Percentiles rank a stretch among this genome's conserved stretches.
Conservation (phyloP, 2,329 filamentous ascomycete genomes). For the Coniochaeta prunicola region DNA sequence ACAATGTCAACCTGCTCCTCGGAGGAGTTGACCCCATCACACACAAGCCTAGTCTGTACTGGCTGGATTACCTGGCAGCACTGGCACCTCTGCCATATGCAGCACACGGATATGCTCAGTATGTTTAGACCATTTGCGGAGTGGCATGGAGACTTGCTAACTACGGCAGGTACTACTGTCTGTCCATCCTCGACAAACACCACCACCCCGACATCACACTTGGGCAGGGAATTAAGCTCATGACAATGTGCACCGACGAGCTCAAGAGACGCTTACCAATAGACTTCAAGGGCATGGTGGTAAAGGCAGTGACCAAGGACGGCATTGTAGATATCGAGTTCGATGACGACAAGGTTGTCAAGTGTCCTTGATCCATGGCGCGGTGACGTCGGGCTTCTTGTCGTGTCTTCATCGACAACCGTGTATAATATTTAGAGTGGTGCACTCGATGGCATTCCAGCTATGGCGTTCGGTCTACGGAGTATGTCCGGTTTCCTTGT, state of each 20-base stretch:
- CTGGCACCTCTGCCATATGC: slow-evolving; percentile 87
- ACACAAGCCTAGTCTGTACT: slow-evolving; percentile 86
- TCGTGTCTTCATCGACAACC: not conserved
- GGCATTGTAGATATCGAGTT: slow-evolving; percentile 81
- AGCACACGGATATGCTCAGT: slow-evolving; percentile 96
- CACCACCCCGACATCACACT: slow-evolving; percentile 91
- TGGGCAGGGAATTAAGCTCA: slow-evolving; percentile 83
- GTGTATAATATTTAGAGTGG: not conserved
- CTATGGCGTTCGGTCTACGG: not conserved
- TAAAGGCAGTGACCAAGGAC: slow-evolving; percentile 94
- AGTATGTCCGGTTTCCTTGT: not conserved
- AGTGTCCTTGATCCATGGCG: slow-evolving; percentile 41
- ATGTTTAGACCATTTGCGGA: slow-evolving; percentile 27
- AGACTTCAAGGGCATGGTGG: slow-evolving; percentile 94
- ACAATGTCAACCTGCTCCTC: slow-evolving; percentile 93
- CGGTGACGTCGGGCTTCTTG: not conserved
- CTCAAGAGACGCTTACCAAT: slow-evolving; percentile 94
- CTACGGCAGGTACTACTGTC: slow-evolving; percentile 76
- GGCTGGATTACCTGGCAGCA: slow-evolving; percentile 93
- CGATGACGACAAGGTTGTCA: slow-evolving; percentile 70
- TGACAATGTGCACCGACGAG: slow-evolving; percentile 94
- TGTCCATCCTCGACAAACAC: slow-evolving; percentile 96
- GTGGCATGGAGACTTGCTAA: not conserved
- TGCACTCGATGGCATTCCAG: not conserved
- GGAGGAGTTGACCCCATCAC: slow-evolving; percentile 91